phyloP scores from a whole-genome alignment of 495 filamentous ascomycete genomes.

The Annulohypoxylon nitens region DNA sequence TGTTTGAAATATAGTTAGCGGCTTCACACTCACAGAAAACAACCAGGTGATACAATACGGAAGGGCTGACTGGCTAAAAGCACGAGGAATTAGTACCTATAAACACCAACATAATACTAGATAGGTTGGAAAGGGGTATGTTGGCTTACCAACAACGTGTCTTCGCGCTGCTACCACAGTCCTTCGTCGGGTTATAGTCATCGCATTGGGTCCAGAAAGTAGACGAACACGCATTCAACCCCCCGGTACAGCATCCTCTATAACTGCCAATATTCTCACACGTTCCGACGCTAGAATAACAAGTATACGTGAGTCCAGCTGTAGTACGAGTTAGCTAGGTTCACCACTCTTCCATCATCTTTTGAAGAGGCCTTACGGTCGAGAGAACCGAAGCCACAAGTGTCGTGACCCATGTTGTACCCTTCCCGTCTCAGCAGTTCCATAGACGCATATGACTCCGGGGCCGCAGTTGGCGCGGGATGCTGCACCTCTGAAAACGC shows the following conservation, averaged over 20 bases:
- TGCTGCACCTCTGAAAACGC: constrained; percentile 17
- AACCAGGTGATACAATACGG: constrained; percentile 44
- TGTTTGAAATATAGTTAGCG: not conserved
- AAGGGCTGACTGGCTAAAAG: constrained; percentile 23
- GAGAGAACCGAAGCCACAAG: constrained; percentile 37
- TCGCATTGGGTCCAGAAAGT: constrained; percentile 43
- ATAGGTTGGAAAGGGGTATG: not conserved
- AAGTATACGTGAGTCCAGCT: constrained; percentile 37
- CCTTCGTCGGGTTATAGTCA: constrained; percentile 36
- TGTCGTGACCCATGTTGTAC: constrained; percentile 40
- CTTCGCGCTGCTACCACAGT: constrained; percentile 24
- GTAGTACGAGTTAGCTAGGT: constrained; percentile 12
- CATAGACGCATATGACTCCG: constrained; percentile 29
- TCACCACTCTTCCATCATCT: not conserved
- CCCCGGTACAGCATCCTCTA: constrained; percentile 39
- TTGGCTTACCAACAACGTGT: constrained; percentile 41
- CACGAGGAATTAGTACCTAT: not conserved
- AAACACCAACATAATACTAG: not conserved
- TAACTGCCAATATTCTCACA: constrained; percentile 40
- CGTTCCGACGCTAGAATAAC: constrained; percentile 31
- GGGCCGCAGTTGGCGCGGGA: constrained; percentile 31
- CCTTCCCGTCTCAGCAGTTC: constrained; percentile 35
- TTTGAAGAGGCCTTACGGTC: constrained; percentile 16
- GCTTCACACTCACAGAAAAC: constrained; percentile 33
- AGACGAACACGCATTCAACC: constrained; percentile 34